These are phyloP conservation scores for Knufia fluminis DNA, from an alignment of 2,329 filamentous ascomycete species.

Conservation along the genomic window DNA sequence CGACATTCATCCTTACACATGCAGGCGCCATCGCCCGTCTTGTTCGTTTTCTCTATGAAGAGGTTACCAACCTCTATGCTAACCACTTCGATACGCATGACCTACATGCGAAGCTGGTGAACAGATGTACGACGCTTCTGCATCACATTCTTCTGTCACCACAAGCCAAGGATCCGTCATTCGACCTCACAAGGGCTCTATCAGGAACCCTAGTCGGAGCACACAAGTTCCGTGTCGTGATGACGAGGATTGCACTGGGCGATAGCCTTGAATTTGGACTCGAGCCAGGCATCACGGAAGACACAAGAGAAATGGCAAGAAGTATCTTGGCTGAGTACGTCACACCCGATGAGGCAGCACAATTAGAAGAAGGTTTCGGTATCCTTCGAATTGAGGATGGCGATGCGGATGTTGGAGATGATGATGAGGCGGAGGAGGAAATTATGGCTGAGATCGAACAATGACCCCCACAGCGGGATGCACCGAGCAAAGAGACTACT, in stretches of 20 bases:
- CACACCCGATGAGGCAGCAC: conserved; percentile 68
- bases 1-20: conserved; percentile 58
- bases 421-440: conserved; percentile 1
- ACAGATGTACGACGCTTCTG: conserved; percentile 51
- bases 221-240: conserved; percentile 71
- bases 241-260: conserved; percentile 77
- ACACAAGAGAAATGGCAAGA: conserved; percentile 71
- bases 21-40: conserved; percentile 63
- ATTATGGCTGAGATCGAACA: conserved; percentile 6
- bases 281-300: conserved; percentile 66
- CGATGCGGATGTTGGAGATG: conserved; percentile 7
- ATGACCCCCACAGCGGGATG: neutral
- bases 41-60: conserved; percentile 65
- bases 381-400: conserved; percentile 27
- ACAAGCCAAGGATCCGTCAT: conserved; percentile 25
- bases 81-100: conserved; percentile 34
- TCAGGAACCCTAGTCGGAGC: conserved; percentile 59
- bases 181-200: conserved; percentile 63
- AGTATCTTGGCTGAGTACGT: conserved; percentile 71
- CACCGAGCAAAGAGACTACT: neutral
- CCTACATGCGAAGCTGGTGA: conserved; percentile 46
- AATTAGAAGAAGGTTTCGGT: conserved; percentile 40
- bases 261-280: conserved; percentile 59
- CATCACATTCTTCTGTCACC: conserved; percentile 43
- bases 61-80: conserved; percentile 54